Conservation (phyloP, 2,329 filamentous ascomycete species). For the Fusarium coffeatum region DNA sequence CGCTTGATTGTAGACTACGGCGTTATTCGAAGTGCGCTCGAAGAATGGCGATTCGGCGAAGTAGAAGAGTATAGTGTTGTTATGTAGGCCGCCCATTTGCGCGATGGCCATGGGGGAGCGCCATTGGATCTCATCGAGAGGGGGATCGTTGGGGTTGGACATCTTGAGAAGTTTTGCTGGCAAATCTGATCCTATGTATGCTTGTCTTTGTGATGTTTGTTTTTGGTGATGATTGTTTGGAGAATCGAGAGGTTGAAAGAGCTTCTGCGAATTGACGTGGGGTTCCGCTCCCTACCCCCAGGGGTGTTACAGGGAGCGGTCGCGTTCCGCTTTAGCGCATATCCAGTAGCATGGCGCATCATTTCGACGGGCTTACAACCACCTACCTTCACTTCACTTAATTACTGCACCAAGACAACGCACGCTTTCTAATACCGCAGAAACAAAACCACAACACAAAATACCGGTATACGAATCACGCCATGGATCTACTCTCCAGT, state of each 20-base stretch:
- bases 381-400: not conserved
- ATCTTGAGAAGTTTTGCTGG: conserved; percentile 47
- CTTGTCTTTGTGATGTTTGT: not conserved
- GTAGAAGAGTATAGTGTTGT: conserved; percentile 74
- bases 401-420: not conserved
- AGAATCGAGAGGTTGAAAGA: conserved; percentile 8
- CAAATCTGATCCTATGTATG: not conserved
- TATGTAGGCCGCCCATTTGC: conserved; percentile 69
- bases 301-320: conserved; percentile 20
- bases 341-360: conserved; percentile 25
- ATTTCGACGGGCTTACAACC: conserved; percentile 5
- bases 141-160: conserved; percentile 61
- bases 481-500: conserved; percentile 92
- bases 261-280: conserved; percentile 27
- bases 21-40: conserved; percentile 75
- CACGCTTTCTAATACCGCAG: not conserved
- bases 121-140: conserved; percentile 77
- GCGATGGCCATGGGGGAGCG: conserved; percentile 62
- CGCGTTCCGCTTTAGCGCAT: conserved; percentile 26
- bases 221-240: conserved; percentile 19
- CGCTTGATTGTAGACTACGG: conserved; percentile 70
- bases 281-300: conserved; percentile 29
- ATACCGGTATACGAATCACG: not conserved
- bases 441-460: not conserved
- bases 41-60: conserved; percentile 76